These are phyloP conservation scores for Solanum arcanum DNA, from an alignment of 257 asterid genomes.

Conservation along the genomic window DNA sequence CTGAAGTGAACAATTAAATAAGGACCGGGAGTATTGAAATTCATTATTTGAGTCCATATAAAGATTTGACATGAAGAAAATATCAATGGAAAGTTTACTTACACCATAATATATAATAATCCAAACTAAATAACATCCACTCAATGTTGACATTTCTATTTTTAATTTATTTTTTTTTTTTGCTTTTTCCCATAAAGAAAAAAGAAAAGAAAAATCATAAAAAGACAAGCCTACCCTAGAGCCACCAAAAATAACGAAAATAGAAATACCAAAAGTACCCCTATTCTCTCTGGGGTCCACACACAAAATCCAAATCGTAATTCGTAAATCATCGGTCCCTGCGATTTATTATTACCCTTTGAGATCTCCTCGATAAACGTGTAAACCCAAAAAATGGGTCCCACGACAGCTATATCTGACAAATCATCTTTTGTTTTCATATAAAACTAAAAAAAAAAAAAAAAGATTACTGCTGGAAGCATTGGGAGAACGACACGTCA, in stretches of 20 bases:
- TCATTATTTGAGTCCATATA: background rate
- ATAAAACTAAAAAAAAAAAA: background rate
- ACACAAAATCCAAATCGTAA: constrained; percentile 1
- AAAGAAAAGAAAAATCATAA: background rate
- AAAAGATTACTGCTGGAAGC: background rate
- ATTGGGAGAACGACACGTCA: background rate
- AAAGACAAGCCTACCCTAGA: background rate
- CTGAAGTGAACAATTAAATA: too few species aligned
- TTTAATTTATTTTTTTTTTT: background rate
- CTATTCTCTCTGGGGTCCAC: background rate
- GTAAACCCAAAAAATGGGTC: background rate
- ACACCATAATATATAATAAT: background rate
- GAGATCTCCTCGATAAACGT: background rate
- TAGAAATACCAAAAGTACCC: background rate
- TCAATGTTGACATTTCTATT: background rate
- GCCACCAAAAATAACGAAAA: background rate
- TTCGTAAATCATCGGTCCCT: background rate
- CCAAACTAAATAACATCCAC: background rate
- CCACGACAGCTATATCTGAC: constrained; percentile 3
- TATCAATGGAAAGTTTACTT: background rate
- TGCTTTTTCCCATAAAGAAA: background rate
- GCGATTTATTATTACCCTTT: background rate
- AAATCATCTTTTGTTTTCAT: background rate
- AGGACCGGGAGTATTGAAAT: fast-evolving
- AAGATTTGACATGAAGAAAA: background rate